Evolutionary conservation across 805 yeast genomes (phyloP).

Genomic region (Wickerhamiella hasegawae): DNA sequence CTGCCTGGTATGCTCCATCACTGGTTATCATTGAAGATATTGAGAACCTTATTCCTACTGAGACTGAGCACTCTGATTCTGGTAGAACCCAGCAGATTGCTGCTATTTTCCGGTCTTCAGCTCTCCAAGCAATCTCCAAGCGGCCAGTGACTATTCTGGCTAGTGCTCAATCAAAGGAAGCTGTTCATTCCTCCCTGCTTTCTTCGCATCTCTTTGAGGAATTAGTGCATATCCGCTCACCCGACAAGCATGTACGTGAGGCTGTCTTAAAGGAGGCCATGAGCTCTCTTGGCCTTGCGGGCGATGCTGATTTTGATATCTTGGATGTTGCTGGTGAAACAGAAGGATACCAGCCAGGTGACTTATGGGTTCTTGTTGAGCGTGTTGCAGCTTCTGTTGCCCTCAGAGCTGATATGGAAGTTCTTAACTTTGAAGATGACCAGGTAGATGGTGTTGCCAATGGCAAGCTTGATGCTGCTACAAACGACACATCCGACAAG

Average conservation of each 20-base stretch:
- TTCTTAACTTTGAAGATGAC: neutral
- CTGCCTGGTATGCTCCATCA: slow-evolving; percentile 67
- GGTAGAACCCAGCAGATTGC: slow-evolving; percentile 46
- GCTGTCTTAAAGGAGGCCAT: slow-evolving; percentile 31
- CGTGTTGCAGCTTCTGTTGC: slow-evolving; percentile 24
- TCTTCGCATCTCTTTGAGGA: slow-evolving; percentile 60
- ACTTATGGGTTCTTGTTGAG: slow-evolving; percentile 54
- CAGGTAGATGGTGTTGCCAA: neutral
- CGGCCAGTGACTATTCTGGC: slow-evolving; percentile 43
- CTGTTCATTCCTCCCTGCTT: slow-evolving; percentile 42
- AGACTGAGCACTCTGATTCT: slow-evolving; percentile 43
- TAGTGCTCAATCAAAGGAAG: slow-evolving; percentile 47
- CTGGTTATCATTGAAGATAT: slow-evolving; percentile 62
- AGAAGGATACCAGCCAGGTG: slow-evolving; percentile 82
- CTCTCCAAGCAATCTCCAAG: slow-evolving; percentile 24
- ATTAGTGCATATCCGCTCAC: slow-evolving; percentile 43
- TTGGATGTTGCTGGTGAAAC: slow-evolving; percentile 48
- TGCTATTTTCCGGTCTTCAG: slow-evolving; percentile 37
- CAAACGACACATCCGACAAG: neutral
- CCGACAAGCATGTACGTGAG: slow-evolving; percentile 46
- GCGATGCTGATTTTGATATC: slow-evolving; percentile 29
- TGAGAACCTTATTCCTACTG: slow-evolving; percentile 57
- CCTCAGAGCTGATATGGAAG: slow-evolving; percentile 1
- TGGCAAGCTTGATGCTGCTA: neutral
- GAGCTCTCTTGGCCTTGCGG: slow-evolving; percentile 17